Evolutionary conservation across 2,329 filamentous ascomycete genomes (phyloP).

Genomic region (Botrytis porri): DNA sequence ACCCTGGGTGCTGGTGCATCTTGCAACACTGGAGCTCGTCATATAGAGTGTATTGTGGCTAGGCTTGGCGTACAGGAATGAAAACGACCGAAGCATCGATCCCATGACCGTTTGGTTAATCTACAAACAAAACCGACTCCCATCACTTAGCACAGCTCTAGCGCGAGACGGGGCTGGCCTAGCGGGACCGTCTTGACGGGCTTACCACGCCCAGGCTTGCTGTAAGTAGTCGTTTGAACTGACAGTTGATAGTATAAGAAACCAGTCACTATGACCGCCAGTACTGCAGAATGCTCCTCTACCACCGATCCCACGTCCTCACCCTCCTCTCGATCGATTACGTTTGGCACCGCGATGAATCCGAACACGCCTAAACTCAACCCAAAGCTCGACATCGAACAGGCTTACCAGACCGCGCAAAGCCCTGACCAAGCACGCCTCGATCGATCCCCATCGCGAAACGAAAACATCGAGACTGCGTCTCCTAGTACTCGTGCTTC

Average conservation of each 20-base stretch:
- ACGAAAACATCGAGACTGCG: neutral
- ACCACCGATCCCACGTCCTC: conserved; percentile 2
- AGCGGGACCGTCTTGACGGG: neutral
- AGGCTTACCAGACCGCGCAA: neutral
- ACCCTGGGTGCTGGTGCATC: conserved; percentile 7
- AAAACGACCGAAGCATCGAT: conserved; percentile 7
- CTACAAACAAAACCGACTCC: neutral
- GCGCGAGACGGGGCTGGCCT: neutral
- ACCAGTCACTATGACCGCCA: neutral
- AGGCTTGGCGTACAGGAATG: conserved; percentile 6
- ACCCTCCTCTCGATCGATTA: conserved; percentile 7
- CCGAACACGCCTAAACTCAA: neutral
- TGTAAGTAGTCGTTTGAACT: neutral
- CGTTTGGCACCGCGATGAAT: conserved; percentile 1
- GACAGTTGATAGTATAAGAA: conserved; percentile 7
- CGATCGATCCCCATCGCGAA: neutral
- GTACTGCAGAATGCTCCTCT: conserved; percentile 8
- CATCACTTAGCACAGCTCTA: conserved; percentile 11
- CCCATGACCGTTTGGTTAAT: neutral
- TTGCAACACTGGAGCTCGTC: conserved; percentile 5
- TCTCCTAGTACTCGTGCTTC: conserved; percentile 10
- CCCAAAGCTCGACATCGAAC: neutral
- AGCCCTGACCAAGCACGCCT: conserved; percentile 1
- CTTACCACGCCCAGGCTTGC: neutral
- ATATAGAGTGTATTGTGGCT: conserved; percentile 7